Evolutionary conservation across 176 grass and related monocot genomes (phyloP), one percentile per base, ranked within the genome.

Genomic region (Otatea glauca): DNA sequence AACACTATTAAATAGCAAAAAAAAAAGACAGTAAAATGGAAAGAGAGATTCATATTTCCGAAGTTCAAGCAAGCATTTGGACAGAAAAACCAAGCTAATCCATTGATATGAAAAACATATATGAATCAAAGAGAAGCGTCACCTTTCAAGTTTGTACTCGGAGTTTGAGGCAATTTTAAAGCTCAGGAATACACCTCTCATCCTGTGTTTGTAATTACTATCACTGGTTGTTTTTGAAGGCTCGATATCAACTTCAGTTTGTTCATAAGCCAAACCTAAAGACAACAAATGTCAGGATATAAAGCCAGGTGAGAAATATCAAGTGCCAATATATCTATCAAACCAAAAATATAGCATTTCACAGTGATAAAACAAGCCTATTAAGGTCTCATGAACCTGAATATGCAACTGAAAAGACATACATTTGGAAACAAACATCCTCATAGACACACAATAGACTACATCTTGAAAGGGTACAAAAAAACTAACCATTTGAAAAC

Each of bases 91-190:
- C 68, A 72, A 84, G 29, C 35, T 55, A 63, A 39, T 45, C 55
- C 29, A 39, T 41, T 42, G 59, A 75, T 27, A 66, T 68, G 3
- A 45, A 78, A 53, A 35, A 16, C 4, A 73, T n/a, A 34, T 47
- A 51, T 79, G 45, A 84, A 80, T 42, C 27, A 74, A 49, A 65
- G 12, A 76, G 42, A 83, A 81, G 25, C 21, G 27, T 67, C 61
- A 98, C 96, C 96, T 92, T 93, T 91, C 96, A 87, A 95, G 85
- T 47, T 83, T 89, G 85, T 95, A 98, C 12, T 98, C 93, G 14
- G 89, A 92, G 83, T 80, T 86, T 8, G 96, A 89, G 73, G 96
- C 86, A 29, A 92, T 89, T 90, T 98, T 98, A 87, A 98, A 98
- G 86, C 88, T 88, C 85, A 86, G 81, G 58, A 91, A 74, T 78